Percentiles rank a stretch among this genome's conserved stretches.
Conservation (phyloP, 2,329 filamentous ascomycete species). For the Karstenula rhodostoma region DNA sequence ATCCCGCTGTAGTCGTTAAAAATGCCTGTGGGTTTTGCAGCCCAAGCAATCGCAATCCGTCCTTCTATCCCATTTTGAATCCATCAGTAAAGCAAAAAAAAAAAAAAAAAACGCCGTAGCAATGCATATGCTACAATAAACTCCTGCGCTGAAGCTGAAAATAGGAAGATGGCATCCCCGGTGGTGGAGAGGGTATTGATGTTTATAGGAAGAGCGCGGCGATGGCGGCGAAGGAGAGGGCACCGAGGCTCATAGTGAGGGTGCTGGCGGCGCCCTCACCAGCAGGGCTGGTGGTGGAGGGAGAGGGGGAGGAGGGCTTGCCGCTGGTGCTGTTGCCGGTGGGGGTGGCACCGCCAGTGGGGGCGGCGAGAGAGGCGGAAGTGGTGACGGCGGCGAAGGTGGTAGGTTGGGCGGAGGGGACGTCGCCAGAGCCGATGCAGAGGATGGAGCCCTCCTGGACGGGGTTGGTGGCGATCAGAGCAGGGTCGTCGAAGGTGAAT, state of each 20-base stretch:
- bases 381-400: constrained; percentile 14
- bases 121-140: constrained; percentile 8
- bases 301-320: constrained; percentile 6
- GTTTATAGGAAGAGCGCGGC: constrained; percentile 16
- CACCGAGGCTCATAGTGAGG: constrained; percentile 16
- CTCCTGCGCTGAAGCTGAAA: background rate
- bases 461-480: constrained; percentile 37
- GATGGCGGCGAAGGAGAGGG: constrained; percentile 11
- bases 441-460: constrained; percentile 27
- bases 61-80: background rate
- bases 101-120: constrained; percentile 5
- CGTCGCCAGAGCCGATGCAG: constrained; percentile 18
- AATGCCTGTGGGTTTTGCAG: background rate
- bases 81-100: background rate
- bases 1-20: constrained; percentile 14
- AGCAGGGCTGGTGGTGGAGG: background rate
- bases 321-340: constrained; percentile 12
- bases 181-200: background rate
- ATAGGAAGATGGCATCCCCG: background rate
- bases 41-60: constrained; percentile 7
- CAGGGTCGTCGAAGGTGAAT: constrained; percentile 29
- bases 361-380: constrained; percentile 7
- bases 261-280: constrained; percentile 1
- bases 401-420: constrained; percentile 11
- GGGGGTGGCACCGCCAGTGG: constrained; percentile 8